Conservation (phyloP, 148 eudicot species). For the Heliamphora exappendiculata region DNA sequence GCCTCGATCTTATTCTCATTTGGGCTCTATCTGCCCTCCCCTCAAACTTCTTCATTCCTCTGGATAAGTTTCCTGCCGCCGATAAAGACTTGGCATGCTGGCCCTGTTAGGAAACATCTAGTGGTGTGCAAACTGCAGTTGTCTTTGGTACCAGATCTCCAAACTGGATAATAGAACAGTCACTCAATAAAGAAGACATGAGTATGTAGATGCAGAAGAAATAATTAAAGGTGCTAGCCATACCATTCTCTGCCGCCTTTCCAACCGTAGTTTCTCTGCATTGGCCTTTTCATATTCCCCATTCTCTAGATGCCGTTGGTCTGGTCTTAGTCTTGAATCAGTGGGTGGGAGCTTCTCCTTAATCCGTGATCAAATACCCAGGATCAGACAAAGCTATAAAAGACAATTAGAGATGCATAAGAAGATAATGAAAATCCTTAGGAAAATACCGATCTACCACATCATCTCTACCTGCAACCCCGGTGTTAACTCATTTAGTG, state of each 20-base stretch:
- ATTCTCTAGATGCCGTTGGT: conserved; percentile 85
- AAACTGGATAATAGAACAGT: background rate
- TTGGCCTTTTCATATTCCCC: conserved; percentile 90
- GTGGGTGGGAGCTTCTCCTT: conserved; percentile 94
- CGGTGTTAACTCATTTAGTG: conserved; percentile 79
- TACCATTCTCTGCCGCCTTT: conserved; percentile 84
- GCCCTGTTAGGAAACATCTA: background rate
- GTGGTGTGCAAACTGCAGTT: background rate
- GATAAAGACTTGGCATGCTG: background rate
- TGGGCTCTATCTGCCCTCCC: background rate
- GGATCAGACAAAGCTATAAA: conserved; percentile 35
- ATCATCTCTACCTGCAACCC: conserved; percentile 62
- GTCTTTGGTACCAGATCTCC: background rate
- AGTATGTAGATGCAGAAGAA: background rate
- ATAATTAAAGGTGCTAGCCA: background rate
- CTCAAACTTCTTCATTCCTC: background rate
- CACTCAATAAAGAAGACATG: background rate
- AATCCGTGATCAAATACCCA: conserved; percentile 36
- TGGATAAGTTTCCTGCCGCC: background rate
- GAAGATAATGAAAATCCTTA: conserved; percentile 13
- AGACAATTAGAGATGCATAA: conserved; percentile 21
- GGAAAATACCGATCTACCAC: conserved; percentile 8
- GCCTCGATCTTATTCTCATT: background rate
- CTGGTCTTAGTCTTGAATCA: conserved; percentile 94
- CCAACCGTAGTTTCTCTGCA: conserved; percentile 81